Conservation (phyloP, 83 land plant species). For the Diphasiastrum complanatum region DNA sequence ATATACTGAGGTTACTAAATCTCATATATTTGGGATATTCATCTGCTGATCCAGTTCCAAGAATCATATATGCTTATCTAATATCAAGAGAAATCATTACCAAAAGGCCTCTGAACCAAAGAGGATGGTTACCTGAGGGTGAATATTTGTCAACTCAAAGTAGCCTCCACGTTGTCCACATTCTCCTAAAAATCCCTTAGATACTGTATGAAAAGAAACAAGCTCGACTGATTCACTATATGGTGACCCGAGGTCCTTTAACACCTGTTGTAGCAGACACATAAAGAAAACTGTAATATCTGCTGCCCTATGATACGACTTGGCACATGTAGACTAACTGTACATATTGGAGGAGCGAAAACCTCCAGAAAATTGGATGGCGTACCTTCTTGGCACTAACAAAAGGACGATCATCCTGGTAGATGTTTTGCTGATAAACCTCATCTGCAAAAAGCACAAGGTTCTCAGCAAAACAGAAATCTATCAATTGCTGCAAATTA, state of each 20-base stretch:
- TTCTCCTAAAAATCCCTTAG: conserved; percentile 97
- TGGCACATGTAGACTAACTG: too few species aligned
- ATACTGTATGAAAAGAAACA: conserved; percentile 91
- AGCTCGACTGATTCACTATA: conserved; percentile 73
- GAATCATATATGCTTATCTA: not conserved
- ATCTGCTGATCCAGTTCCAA: too few species aligned
- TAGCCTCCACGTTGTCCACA: conserved; percentile 99
- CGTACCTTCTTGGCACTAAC: conserved; percentile 89
- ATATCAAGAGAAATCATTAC: not conserved
- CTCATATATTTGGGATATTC: too few species aligned
- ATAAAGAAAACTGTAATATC: not conserved
- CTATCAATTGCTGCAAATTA: conserved; percentile 60
- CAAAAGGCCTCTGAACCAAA: too few species aligned
- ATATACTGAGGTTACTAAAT: too few species aligned
- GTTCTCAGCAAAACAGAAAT: conserved; percentile 63
- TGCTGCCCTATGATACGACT: too few species aligned
- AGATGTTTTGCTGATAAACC: conserved; percentile 92
- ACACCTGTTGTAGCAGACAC: conserved; percentile 36
- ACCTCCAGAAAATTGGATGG: not conserved
- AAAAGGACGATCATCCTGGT: conserved; percentile 95
- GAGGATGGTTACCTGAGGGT: conserved; percentile 58
- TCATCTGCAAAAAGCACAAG: conserved; percentile 87
- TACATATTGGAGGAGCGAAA: too few species aligned
- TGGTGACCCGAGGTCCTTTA: conserved; percentile 76
- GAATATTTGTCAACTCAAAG: conserved; percentile 92